A percentile compares a stretch with the other conserved stretches of the same genome.
phyloP scores from a whole-genome alignment of 176 grass and related monocot genomes.

The Microstegium vimineum region DNA sequence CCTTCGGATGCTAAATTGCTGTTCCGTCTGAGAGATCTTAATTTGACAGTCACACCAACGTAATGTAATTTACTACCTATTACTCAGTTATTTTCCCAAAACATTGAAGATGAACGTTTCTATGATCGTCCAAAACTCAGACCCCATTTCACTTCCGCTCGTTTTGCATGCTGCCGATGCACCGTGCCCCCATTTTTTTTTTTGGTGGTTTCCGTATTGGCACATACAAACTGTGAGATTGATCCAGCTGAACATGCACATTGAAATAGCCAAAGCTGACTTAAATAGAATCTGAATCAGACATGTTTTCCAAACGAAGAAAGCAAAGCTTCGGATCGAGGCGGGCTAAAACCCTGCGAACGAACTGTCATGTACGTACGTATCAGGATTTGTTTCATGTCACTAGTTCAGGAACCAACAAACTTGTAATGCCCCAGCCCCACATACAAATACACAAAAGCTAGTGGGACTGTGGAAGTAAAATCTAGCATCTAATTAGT shows the following conservation, averaged over 20 bases:
- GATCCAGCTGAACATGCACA: background rate
- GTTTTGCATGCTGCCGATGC: background rate
- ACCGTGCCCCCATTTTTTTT: background rate
- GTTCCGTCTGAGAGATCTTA: background rate
- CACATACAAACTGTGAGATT: background rate
- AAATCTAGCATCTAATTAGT: background rate
- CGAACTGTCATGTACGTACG: too few relatives aligned
- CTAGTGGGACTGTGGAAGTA: background rate
- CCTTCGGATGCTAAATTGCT: background rate
- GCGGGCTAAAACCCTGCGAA: too few relatives aligned
- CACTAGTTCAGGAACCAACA: background rate
- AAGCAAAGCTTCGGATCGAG: background rate
- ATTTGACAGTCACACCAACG: background rate
- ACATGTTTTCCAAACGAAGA: background rate
- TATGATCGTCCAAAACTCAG: background rate
- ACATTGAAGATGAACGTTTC: background rate
- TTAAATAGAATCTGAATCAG: background rate
- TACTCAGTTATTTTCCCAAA: background rate
- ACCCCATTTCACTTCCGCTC: background rate
- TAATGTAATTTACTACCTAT: background rate
- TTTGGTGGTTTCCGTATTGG: background rate
- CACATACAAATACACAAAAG: background rate
- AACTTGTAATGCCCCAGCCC: background rate
- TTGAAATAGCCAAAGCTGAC: background rate
- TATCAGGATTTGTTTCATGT: background rate